Base-by-base conservation (phyloP, 805 yeast species). In the Phaffomyces antillensis region DNA sequence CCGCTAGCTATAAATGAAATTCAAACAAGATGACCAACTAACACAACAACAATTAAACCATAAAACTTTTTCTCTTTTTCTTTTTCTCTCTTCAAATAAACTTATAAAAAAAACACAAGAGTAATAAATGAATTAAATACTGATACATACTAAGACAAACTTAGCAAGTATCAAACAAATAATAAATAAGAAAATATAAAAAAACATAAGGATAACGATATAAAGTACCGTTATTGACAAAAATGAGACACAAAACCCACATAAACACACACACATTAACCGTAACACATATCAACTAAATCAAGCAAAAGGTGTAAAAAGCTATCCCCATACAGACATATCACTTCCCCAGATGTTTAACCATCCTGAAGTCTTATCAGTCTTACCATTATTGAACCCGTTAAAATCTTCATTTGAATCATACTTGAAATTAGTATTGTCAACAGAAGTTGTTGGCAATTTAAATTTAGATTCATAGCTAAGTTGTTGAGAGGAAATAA, bases 321-420 rank as follows among this genome's bases (percentile, higher is more conserved):
- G 7, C 51, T 39, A 58, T 36, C 54, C 55, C 62, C 62, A 58
- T 46, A 58, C 62, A 13, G 60, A 57, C 62, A 56, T 58, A 44
- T 58, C 62, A 41, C 43, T 55, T 28, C 61, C 60, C 62, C 62
- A 58, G 36, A 58, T 58, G 40, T 58, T 58, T 42, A 58, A 49
- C 57, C 56, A 58, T 24, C 61, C 61, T 38, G 51, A 43, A 39
- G 40, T 43, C 31, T 41, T 48, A 12, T 48, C 50, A 30, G 53
- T 37, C 36, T 45, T 45, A 39, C 41, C 44, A 43, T 26, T 34
- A 26, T 18, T 23, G 7, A 40, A 17, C 13, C 18, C 23, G 15
- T 26, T 24, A 26, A 30, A 35, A 9, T 36, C 35, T 32, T 23
- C 16, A 12, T 31, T 35, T 23, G 17, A 17, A 40, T 43, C 42